Percentiles rank a stretch among this genome's conserved stretches.
Conservation (phyloP, 2,329 filamentous ascomycete species). For the Alternaria infectoria region DNA sequence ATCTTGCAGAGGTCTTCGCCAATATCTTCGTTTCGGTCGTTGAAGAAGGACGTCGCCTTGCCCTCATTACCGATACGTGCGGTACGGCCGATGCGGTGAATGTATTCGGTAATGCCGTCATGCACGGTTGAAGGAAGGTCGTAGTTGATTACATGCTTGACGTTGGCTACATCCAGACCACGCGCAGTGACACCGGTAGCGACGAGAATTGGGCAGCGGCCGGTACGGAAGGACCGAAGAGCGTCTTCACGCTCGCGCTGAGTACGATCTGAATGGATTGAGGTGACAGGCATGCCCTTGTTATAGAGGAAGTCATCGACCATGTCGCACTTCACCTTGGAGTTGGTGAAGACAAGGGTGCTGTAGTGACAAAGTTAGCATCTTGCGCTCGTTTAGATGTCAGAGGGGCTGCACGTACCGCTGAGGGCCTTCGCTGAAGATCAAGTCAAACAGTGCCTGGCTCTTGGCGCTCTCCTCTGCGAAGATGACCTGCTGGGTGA, state of each 20-base stretch:
- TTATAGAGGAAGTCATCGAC: slow-evolving; percentile 90
- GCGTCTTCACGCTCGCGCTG: slow-evolving; percentile 92
- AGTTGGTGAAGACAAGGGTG: slow-evolving; percentile 90
- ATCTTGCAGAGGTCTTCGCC: slow-evolving; percentile 78
- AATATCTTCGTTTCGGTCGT: slow-evolving; percentile 75
- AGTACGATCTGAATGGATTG: slow-evolving; percentile 85
- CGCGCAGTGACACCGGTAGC: slow-evolving; percentile 87
- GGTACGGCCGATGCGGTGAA: slow-evolving; percentile 94
- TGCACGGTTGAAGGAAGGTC: slow-evolving; percentile 77
- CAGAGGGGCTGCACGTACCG: slow-evolving; percentile 50
- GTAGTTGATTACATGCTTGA: slow-evolving; percentile 92
- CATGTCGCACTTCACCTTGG: slow-evolving; percentile 76
- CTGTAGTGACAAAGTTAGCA: not conserved
- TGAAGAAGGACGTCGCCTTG: slow-evolving; percentile 88
- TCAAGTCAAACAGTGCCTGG: slow-evolving; percentile 72
- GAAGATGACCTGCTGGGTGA: slow-evolving; percentile 75
- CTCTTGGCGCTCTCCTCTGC: slow-evolving; percentile 72
- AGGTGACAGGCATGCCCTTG: slow-evolving; percentile 77
- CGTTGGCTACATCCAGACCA: slow-evolving; percentile 85
- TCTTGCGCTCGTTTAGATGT: not conserved
- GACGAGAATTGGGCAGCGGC: slow-evolving; percentile 78
- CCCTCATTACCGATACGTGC: slow-evolving; percentile 90
- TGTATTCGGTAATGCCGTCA: slow-evolving; percentile 92
- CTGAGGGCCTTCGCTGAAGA: slow-evolving; percentile 72
- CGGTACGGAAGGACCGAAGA: slow-evolving; percentile 81